These are phyloP conservation scores for Sporothrix sp. DNA, from an alignment of 2,329 filamentous ascomycete species.

Conservation along the genomic window DNA sequence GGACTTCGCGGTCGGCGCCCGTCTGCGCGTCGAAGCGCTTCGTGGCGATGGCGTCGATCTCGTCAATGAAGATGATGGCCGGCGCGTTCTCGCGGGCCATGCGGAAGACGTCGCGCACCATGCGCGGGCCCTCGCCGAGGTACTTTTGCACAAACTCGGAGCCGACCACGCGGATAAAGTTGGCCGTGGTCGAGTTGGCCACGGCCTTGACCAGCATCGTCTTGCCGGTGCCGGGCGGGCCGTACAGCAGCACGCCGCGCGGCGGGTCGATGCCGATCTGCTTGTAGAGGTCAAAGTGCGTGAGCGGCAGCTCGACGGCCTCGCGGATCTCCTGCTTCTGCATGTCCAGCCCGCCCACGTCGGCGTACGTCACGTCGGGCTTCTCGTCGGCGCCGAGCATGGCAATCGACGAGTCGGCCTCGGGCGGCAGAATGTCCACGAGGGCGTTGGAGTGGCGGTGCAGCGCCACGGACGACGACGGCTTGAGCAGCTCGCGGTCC, in stretches of 20 bases:
- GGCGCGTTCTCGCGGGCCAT: constrained; percentile 99
- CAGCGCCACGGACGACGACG: constrained; percentile 91
- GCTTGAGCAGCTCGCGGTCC: constrained; percentile 95
- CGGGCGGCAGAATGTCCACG: constrained; percentile 96
- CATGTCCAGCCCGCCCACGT: constrained; percentile 97
- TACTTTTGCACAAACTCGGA: constrained; percentile 99
- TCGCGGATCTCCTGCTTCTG: constrained; percentile 99
- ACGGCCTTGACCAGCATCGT: constrained; percentile 98
- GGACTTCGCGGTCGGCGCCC: constrained; percentile 93
- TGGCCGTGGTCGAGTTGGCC: constrained; percentile 94
- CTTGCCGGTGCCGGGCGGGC: constrained; percentile 91
- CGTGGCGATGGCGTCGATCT: constrained; percentile 97
- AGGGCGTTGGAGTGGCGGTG: constrained; percentile 98
- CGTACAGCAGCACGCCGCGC: constrained; percentile 90
- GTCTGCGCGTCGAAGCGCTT: constrained; percentile 99
- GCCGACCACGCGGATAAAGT: constrained; percentile 95
- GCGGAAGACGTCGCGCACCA: constrained; percentile 97
- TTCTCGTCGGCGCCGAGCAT: constrained; percentile 97
- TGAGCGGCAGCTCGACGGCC: constrained; percentile 91
- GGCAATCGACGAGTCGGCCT: constrained; percentile 96
- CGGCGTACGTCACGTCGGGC: constrained; percentile 94
- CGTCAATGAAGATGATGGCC: constrained; percentile 98
- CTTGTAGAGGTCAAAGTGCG: constrained; percentile 97
- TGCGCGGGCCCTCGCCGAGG: constrained; percentile 90
- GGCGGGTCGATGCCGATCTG: constrained; percentile 98